These are phyloP conservation scores for Potentilla sterilis DNA, from an alignment of 306 rosid genomes.

Conservation along the genomic window DNA sequence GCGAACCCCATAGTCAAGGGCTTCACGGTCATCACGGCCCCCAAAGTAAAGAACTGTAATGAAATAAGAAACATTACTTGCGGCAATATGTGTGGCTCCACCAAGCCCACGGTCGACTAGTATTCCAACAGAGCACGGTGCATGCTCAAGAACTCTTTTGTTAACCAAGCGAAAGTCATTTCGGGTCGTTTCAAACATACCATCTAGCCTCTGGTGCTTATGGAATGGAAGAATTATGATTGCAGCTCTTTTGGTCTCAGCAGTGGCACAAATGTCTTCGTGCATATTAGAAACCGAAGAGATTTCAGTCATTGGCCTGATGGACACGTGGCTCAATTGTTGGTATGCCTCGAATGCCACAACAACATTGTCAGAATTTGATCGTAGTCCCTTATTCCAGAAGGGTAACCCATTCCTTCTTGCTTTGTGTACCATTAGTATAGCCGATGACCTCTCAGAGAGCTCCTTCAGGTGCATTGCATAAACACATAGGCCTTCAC, in stretches of 20 bases:
- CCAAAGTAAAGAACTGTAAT: slow-evolving; percentile 73
- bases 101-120: slow-evolving; percentile 87
- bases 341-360: slow-evolving; percentile 74
- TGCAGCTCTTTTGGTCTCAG: slow-evolving; percentile 59
- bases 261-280: slow-evolving; percentile 76
- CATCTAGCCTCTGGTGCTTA: slow-evolving; percentile 75
- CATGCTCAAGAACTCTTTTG: slow-evolving; percentile 62
- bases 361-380: slow-evolving; percentile 42
- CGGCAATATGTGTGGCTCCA: slow-evolving; percentile 62
- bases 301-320: slow-evolving; percentile 78
- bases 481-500: slow-evolving; percentile 59
- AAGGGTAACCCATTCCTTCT: slow-evolving; percentile 79
- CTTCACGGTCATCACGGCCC: slow-evolving; percentile 79
- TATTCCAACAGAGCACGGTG: slow-evolving; percentile 84
- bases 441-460: slow-evolving; percentile 81
- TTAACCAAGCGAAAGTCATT: slow-evolving; percentile 59
- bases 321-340: slow-evolving; percentile 61
- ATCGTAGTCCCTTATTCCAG: slow-evolving; percentile 46
- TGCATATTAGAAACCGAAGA: slow-evolving; percentile 67
- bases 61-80: slow-evolving; percentile 61
- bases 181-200: slow-evolving; percentile 50
- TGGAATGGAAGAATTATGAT: slow-evolving; percentile 84
- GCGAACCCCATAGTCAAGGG: slow-evolving; percentile 68
- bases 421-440: slow-evolving; percentile 73
- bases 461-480: slow-evolving; percentile 86